Evolutionary conservation across 1,284 basidiomycete species (phyloP).

Genomic region (Rhodotorula sp.): DNA sequence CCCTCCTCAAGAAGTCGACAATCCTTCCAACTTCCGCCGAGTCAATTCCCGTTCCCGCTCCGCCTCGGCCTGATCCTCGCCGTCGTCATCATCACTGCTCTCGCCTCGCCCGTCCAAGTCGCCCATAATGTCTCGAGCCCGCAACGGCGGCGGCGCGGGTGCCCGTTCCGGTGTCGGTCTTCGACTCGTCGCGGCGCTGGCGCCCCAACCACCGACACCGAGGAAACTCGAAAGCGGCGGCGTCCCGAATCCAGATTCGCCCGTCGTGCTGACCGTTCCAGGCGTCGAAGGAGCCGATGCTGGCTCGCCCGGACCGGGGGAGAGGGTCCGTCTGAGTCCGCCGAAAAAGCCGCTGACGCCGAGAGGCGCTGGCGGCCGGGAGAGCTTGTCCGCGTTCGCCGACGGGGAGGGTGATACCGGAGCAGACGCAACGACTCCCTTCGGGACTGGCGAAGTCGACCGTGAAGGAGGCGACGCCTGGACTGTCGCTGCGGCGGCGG

Average conservation of each 20-base stretch:
- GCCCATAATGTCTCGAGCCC: background rate
- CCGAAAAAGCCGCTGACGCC: slow-evolving; percentile 24
- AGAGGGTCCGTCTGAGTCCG: slow-evolving; percentile 11
- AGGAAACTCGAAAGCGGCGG: slow-evolving; percentile 1
- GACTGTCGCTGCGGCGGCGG: slow-evolving; percentile 16
- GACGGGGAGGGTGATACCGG: background rate
- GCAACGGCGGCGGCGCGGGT: background rate
- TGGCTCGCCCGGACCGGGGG: background rate
- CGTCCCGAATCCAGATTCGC: slow-evolving; percentile 1
- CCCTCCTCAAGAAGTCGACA: background rate
- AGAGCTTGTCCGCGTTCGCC: background rate
- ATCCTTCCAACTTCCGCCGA: slow-evolving; percentile 1
- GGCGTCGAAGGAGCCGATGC: slow-evolving; percentile 1
- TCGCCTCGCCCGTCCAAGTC: background rate
- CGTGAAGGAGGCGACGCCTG: background rate
- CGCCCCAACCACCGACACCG: slow-evolving; percentile 4
- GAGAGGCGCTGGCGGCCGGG: background rate
- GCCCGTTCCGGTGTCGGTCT: background rate
- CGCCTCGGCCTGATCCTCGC: background rate
- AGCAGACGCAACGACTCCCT: background rate
- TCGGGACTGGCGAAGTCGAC: background rate
- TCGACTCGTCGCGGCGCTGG: background rate
- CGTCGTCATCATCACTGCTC: background rate
- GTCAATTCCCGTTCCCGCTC: slow-evolving; percentile 1
- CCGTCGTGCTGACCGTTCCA: background rate